A percentile compares a stretch with the other conserved stretches of the same genome.
These are phyloP conservation scores for Phellopilus nigrolimitatus DNA, from an alignment of 1,284 basidiomycete genomes.

Conservation along the genomic window DNA sequence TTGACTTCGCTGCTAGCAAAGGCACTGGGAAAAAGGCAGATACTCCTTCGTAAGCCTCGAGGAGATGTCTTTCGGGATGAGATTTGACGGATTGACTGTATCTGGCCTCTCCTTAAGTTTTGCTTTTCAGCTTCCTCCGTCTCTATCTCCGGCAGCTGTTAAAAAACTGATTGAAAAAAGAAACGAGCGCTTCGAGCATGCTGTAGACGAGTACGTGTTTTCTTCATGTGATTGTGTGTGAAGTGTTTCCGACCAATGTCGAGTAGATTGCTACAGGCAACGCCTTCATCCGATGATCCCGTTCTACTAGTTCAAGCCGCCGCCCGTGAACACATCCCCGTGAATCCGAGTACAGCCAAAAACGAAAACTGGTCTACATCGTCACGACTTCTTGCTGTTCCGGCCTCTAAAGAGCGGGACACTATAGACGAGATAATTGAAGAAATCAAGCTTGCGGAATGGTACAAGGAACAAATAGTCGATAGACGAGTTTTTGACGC, in stretches of 20 bases:
- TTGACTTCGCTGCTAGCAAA: conserved; percentile 65
- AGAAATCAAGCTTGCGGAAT: conserved; percentile 51
- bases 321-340: conserved; percentile 64
- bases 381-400: conserved; percentile 29
- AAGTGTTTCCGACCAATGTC: neutral
- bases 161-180: conserved; percentile 73
- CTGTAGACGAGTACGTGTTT: conserved; percentile 61
- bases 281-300: conserved; percentile 52
- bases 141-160: conserved; percentile 51
- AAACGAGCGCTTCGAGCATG: conserved; percentile 60
- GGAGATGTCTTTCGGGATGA: neutral
- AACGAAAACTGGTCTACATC: neutral
- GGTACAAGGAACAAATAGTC: conserved; percentile 69
- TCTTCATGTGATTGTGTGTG: neutral
- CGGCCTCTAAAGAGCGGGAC: conserved; percentile 48
- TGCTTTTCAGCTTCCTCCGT: conserved; percentile 40
- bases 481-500: conserved; percentile 50
- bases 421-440: conserved; percentile 54
- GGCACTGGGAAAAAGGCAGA: conserved; percentile 35
- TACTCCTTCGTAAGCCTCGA: conserved; percentile 27
- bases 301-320: conserved; percentile 59
- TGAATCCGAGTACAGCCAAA: conserved; percentile 36
- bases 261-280: conserved; percentile 57
- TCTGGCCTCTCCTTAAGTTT: conserved; percentile 30
- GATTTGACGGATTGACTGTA: neutral